A percentile compares a stretch with the other conserved stretches of the same genome.
These are phyloP conservation scores for Heimioporus sp. DNA, from an alignment of 768 basidiomycete species.

Conservation along the genomic window DNA sequence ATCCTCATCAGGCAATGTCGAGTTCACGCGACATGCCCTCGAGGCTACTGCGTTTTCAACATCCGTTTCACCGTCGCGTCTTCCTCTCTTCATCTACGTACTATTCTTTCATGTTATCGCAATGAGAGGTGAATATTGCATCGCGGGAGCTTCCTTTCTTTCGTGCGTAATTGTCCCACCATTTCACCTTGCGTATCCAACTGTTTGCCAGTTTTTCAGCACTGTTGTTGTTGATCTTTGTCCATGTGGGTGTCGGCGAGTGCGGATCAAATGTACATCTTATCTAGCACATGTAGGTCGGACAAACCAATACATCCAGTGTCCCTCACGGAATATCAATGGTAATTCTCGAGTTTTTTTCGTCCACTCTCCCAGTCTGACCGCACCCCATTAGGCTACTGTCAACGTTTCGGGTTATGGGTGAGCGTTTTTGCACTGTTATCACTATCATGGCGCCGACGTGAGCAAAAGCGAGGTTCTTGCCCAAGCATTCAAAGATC, in stretches of 20 bases:
- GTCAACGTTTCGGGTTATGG: conserved; percentile 72
- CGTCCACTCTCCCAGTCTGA: conserved; percentile 11
- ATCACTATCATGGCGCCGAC: not conserved
- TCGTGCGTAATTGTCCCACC: conserved; percentile 52
- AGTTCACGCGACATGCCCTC: conserved; percentile 21
- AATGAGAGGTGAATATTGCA: conserved; percentile 77
- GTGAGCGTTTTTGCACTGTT: conserved; percentile 37
- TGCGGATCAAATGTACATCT: conserved; percentile 18
- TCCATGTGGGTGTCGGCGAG: conserved; percentile 56
- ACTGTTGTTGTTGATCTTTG: conserved; percentile 70
- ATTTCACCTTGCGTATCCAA: conserved; percentile 11
- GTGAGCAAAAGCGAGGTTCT: conserved; percentile 46
- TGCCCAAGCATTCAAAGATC: conserved; percentile 48
- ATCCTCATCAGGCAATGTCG: not conserved
- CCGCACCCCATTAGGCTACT: conserved; percentile 47
- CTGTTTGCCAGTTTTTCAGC: conserved; percentile 24
- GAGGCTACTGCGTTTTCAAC: conserved; percentile 23
- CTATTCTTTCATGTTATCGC: conserved; percentile 19
- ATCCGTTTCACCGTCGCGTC: conserved; percentile 11
- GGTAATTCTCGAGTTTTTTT: conserved; percentile 41
- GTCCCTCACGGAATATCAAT: conserved; percentile 72
- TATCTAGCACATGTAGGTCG: conserved; percentile 49
- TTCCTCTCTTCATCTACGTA: conserved; percentile 16
- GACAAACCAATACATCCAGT: conserved; percentile 75
- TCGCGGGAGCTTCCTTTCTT: conserved; percentile 67